phyloP scores from a whole-genome alignment of 176 grass and related monocot genomes.

The Oryza australiensis region DNA sequence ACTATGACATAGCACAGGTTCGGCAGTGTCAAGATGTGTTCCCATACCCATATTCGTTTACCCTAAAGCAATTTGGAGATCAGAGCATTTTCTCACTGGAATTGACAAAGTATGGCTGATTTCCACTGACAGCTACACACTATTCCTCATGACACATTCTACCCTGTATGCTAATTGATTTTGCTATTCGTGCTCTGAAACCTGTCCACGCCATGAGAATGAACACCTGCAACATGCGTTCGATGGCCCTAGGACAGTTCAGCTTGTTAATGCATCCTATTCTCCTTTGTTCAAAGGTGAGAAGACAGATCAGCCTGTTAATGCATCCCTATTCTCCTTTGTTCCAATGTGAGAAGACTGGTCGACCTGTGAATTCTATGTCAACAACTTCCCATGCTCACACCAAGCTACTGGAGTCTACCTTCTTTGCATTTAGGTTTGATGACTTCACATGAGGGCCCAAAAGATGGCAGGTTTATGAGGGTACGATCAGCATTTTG shows the following conservation, averaged over 20 bases:
- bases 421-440: no score
- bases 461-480: not conserved
- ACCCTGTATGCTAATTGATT: not conserved
- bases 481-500: no score
- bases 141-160: not conserved
- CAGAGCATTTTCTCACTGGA: not conserved
- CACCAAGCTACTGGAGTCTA: no score
- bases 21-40: not conserved
- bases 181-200: no score
- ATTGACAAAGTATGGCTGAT: not conserved
- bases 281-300: no score
- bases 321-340: not conserved
- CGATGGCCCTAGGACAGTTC: not conserved
- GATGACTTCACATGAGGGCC: no score
- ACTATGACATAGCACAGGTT: not conserved
- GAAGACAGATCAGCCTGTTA: not conserved
- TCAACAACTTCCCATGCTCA: not conserved
- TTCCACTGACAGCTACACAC: not conserved
- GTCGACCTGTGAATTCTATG: not conserved
- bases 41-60: not conserved
- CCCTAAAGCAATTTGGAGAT: not conserved
- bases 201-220: no score
- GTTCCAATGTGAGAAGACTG: not conserved
- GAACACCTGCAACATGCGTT: not conserved
- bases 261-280: no score